Conservation (phyloP, 306 rosid species). For the Prunus salicina region DNA sequence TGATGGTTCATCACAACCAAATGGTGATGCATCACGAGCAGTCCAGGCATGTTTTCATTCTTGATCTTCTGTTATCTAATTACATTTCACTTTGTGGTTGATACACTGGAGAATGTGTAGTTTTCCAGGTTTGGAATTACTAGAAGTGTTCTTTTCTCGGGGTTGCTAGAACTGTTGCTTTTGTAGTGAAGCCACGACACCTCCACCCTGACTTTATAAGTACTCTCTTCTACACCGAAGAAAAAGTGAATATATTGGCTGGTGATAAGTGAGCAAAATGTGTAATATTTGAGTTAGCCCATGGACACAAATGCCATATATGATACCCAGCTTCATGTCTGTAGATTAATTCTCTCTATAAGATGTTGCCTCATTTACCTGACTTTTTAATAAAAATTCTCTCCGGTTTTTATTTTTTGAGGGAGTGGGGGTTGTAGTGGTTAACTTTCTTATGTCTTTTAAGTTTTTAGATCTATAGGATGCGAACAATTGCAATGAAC, state of each 20-base stretch:
- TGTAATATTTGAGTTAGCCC: background rate
- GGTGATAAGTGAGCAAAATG: too few relatives aligned
- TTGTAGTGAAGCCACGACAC: background rate
- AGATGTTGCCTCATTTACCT: background rate
- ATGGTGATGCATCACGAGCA: slow-evolving; percentile 50
- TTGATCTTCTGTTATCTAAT: background rate
- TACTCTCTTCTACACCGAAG: slow-evolving; percentile 3
- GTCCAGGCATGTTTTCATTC: slow-evolving; percentile 52
- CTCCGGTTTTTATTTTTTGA: background rate
- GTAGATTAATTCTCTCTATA: background rate
- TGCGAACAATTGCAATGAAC: slow-evolving; percentile 12
- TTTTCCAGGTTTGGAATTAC: slow-evolving; percentile 11
- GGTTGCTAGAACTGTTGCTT: background rate
- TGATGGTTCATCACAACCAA: slow-evolving; percentile 66
- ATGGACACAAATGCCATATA: background rate
- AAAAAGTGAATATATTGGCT: background rate
- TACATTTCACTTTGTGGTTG: background rate
- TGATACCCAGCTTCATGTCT: background rate
- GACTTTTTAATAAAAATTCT: background rate
- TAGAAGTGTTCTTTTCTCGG: background rate
- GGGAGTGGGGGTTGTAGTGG: background rate
- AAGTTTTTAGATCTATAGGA: background rate
- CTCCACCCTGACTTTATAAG: background rate
- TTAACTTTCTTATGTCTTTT: background rate
- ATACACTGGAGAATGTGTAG: background rate